These are phyloP conservation scores for Mortierella sp. DNA, from an alignment of 371 early-diverging fungal genomes.

Conservation along the genomic window DNA sequence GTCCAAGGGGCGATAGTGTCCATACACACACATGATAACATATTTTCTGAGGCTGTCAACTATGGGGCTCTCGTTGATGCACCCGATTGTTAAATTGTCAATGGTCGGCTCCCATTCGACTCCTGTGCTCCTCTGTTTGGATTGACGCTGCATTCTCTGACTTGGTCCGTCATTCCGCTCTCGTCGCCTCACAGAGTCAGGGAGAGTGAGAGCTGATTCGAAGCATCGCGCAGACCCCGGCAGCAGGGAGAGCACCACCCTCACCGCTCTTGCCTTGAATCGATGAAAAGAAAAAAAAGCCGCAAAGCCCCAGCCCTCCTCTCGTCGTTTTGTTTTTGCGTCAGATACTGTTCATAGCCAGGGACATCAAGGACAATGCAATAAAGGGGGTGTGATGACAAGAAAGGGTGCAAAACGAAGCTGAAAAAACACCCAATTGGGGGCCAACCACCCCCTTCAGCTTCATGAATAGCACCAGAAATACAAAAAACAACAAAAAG, in stretches of 20 bases:
- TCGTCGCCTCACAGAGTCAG: conserved; percentile 6
- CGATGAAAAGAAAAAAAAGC: not conserved
- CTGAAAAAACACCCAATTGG: not conserved
- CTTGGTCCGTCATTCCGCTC: not conserved
- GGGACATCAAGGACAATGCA: not conserved
- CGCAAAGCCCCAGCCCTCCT: not conserved
- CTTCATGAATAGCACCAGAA: no score
- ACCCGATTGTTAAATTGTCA: not conserved
- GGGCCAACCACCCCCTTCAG: not conserved
- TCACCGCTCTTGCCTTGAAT: not conserved
- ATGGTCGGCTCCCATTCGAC: not conserved
- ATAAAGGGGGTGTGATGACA: not conserved
- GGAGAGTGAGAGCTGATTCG: conserved; percentile 12
- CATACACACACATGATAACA: conserved; percentile 2
- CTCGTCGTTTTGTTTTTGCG: not conserved
- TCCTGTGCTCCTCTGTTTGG: not conserved
- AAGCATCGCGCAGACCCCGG: conserved; percentile 10
- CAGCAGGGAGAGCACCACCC: not conserved
- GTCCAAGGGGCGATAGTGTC: conserved; percentile 3
- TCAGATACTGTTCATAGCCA: not conserved
- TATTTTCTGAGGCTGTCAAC: no score
- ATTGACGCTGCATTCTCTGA: not conserved
- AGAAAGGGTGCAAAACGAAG: not conserved
- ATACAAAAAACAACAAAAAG: no score
- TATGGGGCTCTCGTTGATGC: not conserved